A percentile compares a stretch with the other conserved stretches of the same genome.
Conservation (phyloP, 1,284 basidiomycete genomes). For the Boletellus dicymbophilus region DNA sequence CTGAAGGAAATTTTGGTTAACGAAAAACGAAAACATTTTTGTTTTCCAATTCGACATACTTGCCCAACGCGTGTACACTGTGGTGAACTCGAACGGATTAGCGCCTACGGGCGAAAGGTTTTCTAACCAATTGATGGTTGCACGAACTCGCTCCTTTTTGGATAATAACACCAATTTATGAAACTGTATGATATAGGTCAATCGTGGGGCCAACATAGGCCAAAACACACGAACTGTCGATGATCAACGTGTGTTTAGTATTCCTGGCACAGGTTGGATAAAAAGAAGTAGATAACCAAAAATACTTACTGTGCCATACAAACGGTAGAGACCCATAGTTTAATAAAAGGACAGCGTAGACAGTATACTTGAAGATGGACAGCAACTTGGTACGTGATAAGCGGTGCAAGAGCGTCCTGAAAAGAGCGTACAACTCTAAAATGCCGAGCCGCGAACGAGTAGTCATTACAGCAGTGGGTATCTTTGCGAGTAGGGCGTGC, state of each 20-base stretch:
- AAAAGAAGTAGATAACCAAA: background rate
- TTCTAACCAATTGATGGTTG: conserved; percentile 46
- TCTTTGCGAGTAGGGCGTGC: conserved; percentile 12
- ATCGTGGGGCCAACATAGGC: too few relatives aligned
- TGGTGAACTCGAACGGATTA: conserved; percentile 50
- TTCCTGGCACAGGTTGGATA: too few relatives aligned
- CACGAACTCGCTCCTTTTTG: conserved; percentile 36
- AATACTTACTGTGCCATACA: conserved; percentile 70
- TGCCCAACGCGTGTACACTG: conserved; percentile 50
- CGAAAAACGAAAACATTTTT: background rate
- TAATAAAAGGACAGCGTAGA: conserved; percentile 44
- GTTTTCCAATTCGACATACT: too few relatives aligned
- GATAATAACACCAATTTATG: conserved; percentile 45
- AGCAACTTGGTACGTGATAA: conserved; percentile 4
- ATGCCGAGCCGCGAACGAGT: background rate
- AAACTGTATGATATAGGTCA: conserved; percentile 38
- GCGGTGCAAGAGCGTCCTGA: conserved; percentile 10
- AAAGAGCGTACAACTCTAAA: conserved; percentile 1
- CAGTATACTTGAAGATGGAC: conserved; percentile 35
- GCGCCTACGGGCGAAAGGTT: conserved; percentile 53
- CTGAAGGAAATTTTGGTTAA: conserved; percentile 32
- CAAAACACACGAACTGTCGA: conserved; percentile 57
- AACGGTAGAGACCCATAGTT: conserved; percentile 63
- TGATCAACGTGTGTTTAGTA: background rate
- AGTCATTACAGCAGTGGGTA: conserved; percentile 14